These are phyloP conservation scores for Chalciporus chontae DNA, from an alignment of 768 basidiomycete species.

Conservation along the genomic window DNA sequence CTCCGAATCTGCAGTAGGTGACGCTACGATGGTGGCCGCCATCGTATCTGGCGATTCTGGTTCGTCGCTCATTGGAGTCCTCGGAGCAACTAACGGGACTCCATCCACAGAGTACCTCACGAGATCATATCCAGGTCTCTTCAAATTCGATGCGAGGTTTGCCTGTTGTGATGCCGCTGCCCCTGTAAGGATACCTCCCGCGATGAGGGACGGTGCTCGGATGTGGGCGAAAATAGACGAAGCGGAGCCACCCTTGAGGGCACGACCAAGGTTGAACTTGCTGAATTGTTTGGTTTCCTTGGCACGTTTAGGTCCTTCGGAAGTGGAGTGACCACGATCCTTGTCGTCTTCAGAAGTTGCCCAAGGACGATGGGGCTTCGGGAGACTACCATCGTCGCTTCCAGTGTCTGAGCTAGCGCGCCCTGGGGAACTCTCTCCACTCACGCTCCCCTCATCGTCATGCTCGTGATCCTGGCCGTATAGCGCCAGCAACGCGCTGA, in stretches of 20 bases:
- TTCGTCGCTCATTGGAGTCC: slow-evolving; percentile 9
- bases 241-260: slow-evolving; percentile 20
- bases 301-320: not conserved
- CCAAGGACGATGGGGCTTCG: slow-evolving; percentile 22
- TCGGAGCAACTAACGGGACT: not conserved
- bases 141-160: slow-evolving; percentile 54
- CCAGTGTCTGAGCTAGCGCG: slow-evolving; percentile 19
- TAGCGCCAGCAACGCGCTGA: slow-evolving; percentile 62
- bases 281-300: slow-evolving; percentile 1
- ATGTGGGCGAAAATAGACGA: slow-evolving; percentile 25
- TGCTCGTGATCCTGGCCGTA: slow-evolving; percentile 40
- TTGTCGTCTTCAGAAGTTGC: slow-evolving; percentile 7
- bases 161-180: slow-evolving; percentile 50
- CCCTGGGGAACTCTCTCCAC: slow-evolving; percentile 19
- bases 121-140: slow-evolving; percentile 62
- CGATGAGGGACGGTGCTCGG: slow-evolving; percentile 44
- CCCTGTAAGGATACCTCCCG: slow-evolving; percentile 61
- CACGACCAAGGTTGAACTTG: slow-evolving; percentile 14
- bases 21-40: slow-evolving; percentile 12
- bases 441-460: slow-evolving; percentile 27
- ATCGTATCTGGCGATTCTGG: slow-evolving; percentile 15
- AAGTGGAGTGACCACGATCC: slow-evolving; percentile 1
- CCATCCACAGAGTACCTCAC: slow-evolving; percentile 44
- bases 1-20: slow-evolving; percentile 13
- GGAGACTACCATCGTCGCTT: slow-evolving; percentile 18